Evolutionary conservation across 176 grass and related monocot species (phyloP).

Genomic region (Hyparrhenia diplandra): DNA sequence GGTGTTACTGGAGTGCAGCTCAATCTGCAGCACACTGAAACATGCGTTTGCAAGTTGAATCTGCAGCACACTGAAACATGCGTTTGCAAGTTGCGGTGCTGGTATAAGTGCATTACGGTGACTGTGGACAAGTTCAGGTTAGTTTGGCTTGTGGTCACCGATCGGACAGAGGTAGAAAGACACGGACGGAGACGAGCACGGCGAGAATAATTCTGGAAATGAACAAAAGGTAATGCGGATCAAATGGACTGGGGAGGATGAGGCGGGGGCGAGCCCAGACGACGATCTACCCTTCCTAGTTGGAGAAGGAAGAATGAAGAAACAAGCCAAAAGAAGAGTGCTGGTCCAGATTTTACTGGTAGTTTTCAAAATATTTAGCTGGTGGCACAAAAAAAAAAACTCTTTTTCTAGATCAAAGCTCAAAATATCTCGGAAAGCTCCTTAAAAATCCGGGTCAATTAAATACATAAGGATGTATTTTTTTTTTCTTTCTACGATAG

Average conservation of each 20-base stretch:
- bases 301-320: not conserved
- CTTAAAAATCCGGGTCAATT: not conserved
- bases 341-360: not conserved
- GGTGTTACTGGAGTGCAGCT: not conserved
- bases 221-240: not conserved
- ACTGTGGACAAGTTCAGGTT: not conserved
- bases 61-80: not conserved
- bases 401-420: too few relatives aligned
- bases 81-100: not conserved
- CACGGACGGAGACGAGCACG: not conserved
- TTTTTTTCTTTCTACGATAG: too few relatives aligned
- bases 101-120: not conserved
- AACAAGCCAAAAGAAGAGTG: not conserved
- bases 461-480: too few relatives aligned
- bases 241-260: too few relatives aligned
- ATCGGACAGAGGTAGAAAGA: not conserved
- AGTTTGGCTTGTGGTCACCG: too few relatives aligned
- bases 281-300: not conserved
- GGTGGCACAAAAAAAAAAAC: too few relatives aligned
- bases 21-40: not conserved
- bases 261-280: too few relatives aligned
- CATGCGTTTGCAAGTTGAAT: too few relatives aligned
- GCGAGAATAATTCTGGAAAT: not conserved
- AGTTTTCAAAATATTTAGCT: too few relatives aligned
- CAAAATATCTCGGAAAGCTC: not conserved